These are phyloP conservation scores for Chimonanthus salicifolius DNA, from an alignment of 164 flowering plant species.

Conservation along the genomic window DNA sequence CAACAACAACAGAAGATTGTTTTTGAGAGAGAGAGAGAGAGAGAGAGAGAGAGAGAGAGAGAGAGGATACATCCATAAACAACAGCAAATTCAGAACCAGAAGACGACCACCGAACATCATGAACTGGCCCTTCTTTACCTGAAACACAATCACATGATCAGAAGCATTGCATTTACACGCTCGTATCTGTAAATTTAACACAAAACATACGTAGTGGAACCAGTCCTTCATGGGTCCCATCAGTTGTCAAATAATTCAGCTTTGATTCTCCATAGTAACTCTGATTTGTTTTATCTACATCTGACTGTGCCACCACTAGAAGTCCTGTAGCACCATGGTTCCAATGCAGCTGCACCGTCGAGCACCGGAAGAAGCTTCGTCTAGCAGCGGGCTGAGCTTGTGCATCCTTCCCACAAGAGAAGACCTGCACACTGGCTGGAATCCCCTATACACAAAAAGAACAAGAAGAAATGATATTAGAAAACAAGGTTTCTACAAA, in stretches of 20 bases:
- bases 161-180: conserved; percentile 9
- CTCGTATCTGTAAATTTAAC: conserved; percentile 1
- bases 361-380: conserved; percentile 92
- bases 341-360: conserved; percentile 83
- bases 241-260: conserved; percentile 85
- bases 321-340: conserved; percentile 82
- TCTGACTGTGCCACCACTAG: conserved; percentile 83
- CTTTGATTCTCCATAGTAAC: conserved; percentile 99
- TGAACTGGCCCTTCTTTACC: conserved; percentile 98
- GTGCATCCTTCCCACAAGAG: conserved; percentile 55
- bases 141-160: conserved; percentile 31
- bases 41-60: neutral
- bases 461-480: neutral
- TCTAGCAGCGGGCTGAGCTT: conserved; percentile 76
- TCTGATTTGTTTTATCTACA: conserved; percentile 97
- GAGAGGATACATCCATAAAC: conserved; percentile 97
- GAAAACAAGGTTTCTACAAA: neutral
- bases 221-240: conserved; percentile 86
- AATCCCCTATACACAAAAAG: conserved; percentile 57
- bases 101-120: conserved; percentile 91
- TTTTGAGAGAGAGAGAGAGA: neutral
- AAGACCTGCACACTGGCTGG: conserved; percentile 94
- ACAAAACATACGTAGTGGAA: conserved; percentile 70
- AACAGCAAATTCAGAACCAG: conserved; percentile 90
- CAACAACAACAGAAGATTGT: neutral